phyloP scores from a whole-genome alignment of 345 rosid genomes.

The Diplotaxis tenuifolia region DNA sequence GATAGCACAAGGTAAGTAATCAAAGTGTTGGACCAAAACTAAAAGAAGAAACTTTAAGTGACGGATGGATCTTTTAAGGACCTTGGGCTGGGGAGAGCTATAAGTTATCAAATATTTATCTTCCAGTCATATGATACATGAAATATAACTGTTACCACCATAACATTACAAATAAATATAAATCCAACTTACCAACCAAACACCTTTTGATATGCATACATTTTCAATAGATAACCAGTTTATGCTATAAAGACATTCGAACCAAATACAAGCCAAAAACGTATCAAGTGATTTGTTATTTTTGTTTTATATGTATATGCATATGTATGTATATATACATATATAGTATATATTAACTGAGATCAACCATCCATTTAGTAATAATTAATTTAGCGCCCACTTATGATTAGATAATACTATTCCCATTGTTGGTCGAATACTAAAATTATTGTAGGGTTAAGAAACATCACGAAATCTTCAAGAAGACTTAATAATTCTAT shows the following conservation, averaged over 20 bases:
- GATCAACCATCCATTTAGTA: neutral
- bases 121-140: neutral
- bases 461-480: constrained; percentile 18
- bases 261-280: neutral
- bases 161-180: neutral
- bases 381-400: neutral
- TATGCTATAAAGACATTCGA: neutral
- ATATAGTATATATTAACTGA: neutral
- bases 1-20: neutral
- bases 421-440: neutral
- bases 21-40: neutral
- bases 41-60: neutral
- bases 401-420: neutral
- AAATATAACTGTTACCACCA: neutral
- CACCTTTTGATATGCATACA: neutral
- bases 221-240: neutral
- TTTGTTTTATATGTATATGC: too few relatives aligned
- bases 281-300: neutral
- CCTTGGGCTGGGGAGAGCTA: neutral
- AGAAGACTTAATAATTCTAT: neutral
- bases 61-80: neutral
- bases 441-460: neutral
- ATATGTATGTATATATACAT: too few relatives aligned
- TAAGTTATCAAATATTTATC: neutral
- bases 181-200: neutral